Evolutionary conservation across 306 rosid species (phyloP).

Genomic region (Vigna angularis): DNA sequence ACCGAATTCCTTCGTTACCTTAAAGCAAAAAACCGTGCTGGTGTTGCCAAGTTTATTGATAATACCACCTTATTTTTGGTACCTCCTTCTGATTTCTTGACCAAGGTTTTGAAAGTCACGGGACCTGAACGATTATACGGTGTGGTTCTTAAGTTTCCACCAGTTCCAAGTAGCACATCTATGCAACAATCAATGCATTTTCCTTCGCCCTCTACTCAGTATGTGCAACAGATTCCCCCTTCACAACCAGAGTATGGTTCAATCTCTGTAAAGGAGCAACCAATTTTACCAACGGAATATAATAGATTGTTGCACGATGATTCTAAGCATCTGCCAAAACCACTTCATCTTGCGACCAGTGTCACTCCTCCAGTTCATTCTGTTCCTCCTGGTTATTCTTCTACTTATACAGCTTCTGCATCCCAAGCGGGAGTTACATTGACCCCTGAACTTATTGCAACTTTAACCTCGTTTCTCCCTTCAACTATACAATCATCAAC

Average conservation of each 20-base stretch:
- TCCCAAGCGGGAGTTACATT: constrained; percentile 77
- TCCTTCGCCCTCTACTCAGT: constrained; percentile 65
- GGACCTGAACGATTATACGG: constrained; percentile 92
- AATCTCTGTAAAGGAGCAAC: constrained; percentile 60
- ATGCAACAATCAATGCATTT: constrained; percentile 57
- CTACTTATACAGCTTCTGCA: constrained; percentile 50
- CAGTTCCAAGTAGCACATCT: constrained; percentile 49
- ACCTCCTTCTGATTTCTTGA: constrained; percentile 86
- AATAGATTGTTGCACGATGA: constrained; percentile 68
- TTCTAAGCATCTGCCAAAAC: constrained; percentile 57
- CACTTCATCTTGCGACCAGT: constrained; percentile 46
- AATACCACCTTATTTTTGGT: constrained; percentile 83
- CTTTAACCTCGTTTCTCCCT: constrained; percentile 74
- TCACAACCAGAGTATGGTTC: constrained; percentile 56
- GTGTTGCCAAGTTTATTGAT: constrained; percentile 83
- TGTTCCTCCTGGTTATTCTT: constrained; percentile 52
- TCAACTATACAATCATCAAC: constrained; percentile 61
- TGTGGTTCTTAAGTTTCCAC: constrained; percentile 79
- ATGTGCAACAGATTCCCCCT: constrained; percentile 60
- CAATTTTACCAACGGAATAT: constrained; percentile 59
- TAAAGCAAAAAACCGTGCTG: constrained; percentile 80
- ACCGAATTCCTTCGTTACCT: constrained; percentile 83
- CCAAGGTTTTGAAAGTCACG: constrained; percentile 71
- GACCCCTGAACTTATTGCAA: constrained; percentile 88
- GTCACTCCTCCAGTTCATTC: constrained; percentile 60